Evolutionary conservation across 225 moss, liverwort and hornwort genomes (phyloP), one percentile per base, ranked within the genome.

Genomic region (Asterella californica): DNA sequence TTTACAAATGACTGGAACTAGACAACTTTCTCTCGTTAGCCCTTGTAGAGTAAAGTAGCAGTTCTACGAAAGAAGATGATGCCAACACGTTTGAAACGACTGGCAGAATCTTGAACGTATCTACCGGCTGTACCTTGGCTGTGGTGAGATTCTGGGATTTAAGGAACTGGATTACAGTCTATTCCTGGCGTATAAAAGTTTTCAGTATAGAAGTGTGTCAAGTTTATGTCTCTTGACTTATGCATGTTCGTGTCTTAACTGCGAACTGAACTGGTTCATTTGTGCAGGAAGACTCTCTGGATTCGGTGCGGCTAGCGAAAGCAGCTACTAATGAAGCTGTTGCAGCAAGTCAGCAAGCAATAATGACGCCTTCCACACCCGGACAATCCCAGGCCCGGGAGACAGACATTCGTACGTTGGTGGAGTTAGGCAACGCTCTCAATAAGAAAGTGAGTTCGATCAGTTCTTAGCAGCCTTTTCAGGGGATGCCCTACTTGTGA

Each of bases 381-480:
- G 90, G 86, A 77, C 93, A 91, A 74, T 85, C 88, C 53, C 99
- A 92, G 85, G 95, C 88, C 72, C 89, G 91, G 81, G 99, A 99
- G 72, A 91, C 88, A 76, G 95, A 99, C 81, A 91, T 87, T 71
- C 91, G 89, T 74, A 90, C 92, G 65, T 78, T 95, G 77, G 90
- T 79, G 86, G 92, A 93, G 65, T 84, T 99, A 64, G 87, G 91
- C 70, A 86, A 86, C 46, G 89, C 90, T 71, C 93, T 99, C 34
- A 90, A 90, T 78, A 93, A 95, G 87, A 99, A 99, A 92, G 99
- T 97, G 76, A 80, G 84, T 38, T 12, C 0, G n/a, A 32, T 55
- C 19, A 11, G 24, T 72, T 72, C 21, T 19, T 74, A 8, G 27
- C 24, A 21, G 1, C 22, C 0, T 25, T 22, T 24, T 54, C 4